Evolutionary conservation across 345 rosid species (phyloP), one percentile per base, ranked within the genome.

Genomic region (Camelina hispida): DNA sequence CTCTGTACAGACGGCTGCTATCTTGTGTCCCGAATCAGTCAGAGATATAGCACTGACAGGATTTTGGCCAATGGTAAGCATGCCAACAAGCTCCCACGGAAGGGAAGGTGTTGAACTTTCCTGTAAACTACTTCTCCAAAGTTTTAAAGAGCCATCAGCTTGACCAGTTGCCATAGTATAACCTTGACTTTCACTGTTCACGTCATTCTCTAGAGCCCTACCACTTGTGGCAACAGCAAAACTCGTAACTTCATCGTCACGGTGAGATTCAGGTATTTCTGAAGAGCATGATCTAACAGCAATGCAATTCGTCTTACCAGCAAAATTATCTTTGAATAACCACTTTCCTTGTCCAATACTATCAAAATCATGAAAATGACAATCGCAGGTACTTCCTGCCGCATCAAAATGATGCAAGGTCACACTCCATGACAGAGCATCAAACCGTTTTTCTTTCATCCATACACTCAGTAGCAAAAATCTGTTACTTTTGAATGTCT

Each of bases 101-200:
- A 34, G 30, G 20, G 38, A 37, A 73, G 82, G 65, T 67, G 81
- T 73, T 71, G 83, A 78, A 47, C 66, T 64, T 62, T 74, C 69
- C 70, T 74, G 82, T 77, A 79, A 20, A 47, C 78, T 82, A 81
- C 85, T 84, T 81, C 84, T 87, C 98, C 97, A 93, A 74, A 91
- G 79, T 78, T 88, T 93, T 84, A 91, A 69, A 82, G 84, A 81
- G 56, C 98, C 97, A 86, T 88, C 92, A 74, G 80, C 78, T 71
- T 75, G 87, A 70, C 97, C 98, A 4, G 94, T 91, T 53, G 91
- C 98, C 88, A 93, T 81, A 59, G 82, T 68, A 83, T 91, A 93
- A 58, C 86, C 82, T 68, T 85, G 88, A 77, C 35, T 60, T 58
- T 80, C 78, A 79, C 68, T 12, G 66, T 67, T 61, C 23, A n/a